Evolutionary conservation across 306 rosid genomes (phyloP).

Genomic region (Pyrus pyrifolia): DNA sequence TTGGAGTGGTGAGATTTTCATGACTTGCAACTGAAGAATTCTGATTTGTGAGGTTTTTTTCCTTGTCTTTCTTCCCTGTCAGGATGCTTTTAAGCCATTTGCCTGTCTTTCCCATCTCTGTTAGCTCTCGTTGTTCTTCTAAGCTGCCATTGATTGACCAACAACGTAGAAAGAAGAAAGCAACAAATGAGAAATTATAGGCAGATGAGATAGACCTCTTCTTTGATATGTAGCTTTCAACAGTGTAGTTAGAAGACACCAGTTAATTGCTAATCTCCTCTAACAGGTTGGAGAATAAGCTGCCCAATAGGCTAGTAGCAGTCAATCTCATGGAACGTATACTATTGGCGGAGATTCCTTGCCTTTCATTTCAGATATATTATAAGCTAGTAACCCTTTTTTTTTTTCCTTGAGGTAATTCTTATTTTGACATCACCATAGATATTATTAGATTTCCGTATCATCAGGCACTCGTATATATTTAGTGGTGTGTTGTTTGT

Average conservation of each 20-base stretch:
- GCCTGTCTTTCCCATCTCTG: conserved; percentile 68
- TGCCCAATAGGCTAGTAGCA: conserved; percentile 14
- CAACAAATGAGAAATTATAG: conserved; percentile 20
- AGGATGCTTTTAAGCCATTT: conserved; percentile 75
- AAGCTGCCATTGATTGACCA: conserved; percentile 23
- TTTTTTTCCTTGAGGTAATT: not conserved
- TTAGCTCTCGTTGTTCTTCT: conserved; percentile 13
- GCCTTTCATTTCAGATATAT: conserved; percentile 3
- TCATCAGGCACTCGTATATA: too few relatives aligned
- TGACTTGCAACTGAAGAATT: conserved; percentile 31
- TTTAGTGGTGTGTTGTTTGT: too few relatives aligned
- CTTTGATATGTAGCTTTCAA: conserved; percentile 28
- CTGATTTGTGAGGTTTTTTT: conserved; percentile 24
- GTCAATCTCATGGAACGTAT: conserved; percentile 11
- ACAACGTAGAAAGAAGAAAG: conserved; percentile 31
- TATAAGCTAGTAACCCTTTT: conserved; percentile 3
- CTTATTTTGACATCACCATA: too few relatives aligned
- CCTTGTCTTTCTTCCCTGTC: conserved; percentile 67
- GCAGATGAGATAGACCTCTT: conserved; percentile 24
- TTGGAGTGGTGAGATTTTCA: conserved; percentile 46
- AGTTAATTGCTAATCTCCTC: conserved; percentile 3
- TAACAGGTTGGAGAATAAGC: conserved; percentile 27
- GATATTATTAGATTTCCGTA: too few relatives aligned
- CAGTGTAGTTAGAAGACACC: conserved; percentile 10
- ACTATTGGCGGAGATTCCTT: conserved; percentile 28